phyloP scores from a whole-genome alignment of 2,329 filamentous ascomycete species.

The Chaetomiaceae sp. region DNA sequence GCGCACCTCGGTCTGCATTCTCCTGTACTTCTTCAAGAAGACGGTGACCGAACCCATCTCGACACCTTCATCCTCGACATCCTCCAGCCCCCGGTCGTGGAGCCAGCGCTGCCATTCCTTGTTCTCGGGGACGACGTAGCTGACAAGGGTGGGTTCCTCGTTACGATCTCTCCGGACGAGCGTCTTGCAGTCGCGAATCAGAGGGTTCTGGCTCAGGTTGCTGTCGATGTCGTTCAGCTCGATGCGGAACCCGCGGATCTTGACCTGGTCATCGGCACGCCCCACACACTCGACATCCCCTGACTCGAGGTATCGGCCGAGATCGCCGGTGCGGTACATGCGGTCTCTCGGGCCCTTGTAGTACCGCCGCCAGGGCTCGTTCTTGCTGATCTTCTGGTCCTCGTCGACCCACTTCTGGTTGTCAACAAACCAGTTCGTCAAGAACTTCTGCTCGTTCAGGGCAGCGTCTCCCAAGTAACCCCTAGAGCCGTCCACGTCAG shows the following conservation, averaged over 20 bases:
- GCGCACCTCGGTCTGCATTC: constrained; percentile 47
- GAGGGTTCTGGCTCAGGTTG: constrained; percentile 66
- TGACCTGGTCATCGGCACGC: constrained; percentile 82
- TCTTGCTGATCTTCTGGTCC: constrained; percentile 50
- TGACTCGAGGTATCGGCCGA: constrained; percentile 66
- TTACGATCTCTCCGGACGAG: constrained; percentile 77
- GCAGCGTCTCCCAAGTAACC: constrained; percentile 44
- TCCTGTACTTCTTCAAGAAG: constrained; percentile 41
- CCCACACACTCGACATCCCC: constrained; percentile 76
- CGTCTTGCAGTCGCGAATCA: constrained; percentile 81
- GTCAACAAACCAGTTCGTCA: constrained; percentile 83
- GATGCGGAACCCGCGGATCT: constrained; percentile 92
- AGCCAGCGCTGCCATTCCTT: constrained; percentile 69
- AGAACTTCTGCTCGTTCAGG: constrained; percentile 70
- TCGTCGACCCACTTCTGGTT: constrained; percentile 62
- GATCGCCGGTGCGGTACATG: constrained; percentile 80
- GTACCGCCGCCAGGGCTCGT: constrained; percentile 71
- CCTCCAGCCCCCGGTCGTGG: constrained; percentile 47
- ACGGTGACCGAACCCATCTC: constrained; percentile 41
- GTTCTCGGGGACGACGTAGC: constrained; percentile 82
- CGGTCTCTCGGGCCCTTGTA: constrained; percentile 81
- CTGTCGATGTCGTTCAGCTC: constrained; percentile 91
- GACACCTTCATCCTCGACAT: constrained; percentile 48
- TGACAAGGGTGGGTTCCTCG: constrained; percentile 82
- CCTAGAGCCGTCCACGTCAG: constrained; percentile 9